Base-by-base conservation (phyloP, 495 filamentous ascomycete genomes). In the Aspergillus bridgeri region DNA sequence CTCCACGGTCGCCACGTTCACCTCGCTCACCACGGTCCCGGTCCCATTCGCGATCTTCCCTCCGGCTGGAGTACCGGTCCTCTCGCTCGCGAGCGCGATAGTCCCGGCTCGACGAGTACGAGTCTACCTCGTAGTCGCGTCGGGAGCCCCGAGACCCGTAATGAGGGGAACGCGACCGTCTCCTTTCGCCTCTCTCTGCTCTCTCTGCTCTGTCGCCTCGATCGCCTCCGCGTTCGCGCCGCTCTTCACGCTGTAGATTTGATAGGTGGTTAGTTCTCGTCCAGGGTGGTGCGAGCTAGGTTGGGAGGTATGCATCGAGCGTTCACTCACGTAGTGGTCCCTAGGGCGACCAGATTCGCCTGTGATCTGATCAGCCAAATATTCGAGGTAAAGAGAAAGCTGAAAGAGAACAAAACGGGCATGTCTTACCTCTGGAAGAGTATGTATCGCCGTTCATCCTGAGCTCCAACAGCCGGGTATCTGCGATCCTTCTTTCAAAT, bases 1-100 rank as follows among this genome's bases (percentile, higher is more conserved):
- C 79, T 24, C 86, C 85, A 56, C 88, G 79, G 58, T 90, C 87
- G 64, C 50, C 50, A 33, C 51, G 48, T 1, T 50, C 48, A 6
- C 22, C 22, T 18, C 76, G 72, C 44, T 79, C 79, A 23, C 86
- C 85, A 56, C 88, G 79, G 61, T 90, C 87, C 65, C 87, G 82
- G 61, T 90, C 87, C 86, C 85, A 89, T 53, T 85, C 87, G 52
- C 87, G 75, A 23, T 86, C 84, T 45, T 81, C 82, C 48, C 76
- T 75, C 18, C 86, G 82, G 23, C 82, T 83, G 18, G 85, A 83
- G 66, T 96, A 96, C 62, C 90, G 82, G 54, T 96, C 91, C 67
- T 96, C 92, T 46, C 92, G 87, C 78, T 96, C 92, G 38, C 92
- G 82, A 66, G 93, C 92, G 71, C 92, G 83, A 72, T 94, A 93